phyloP scores from a whole-genome alignment of 2,329 filamentous ascomycete species.

The Ramichloridium luteum region DNA sequence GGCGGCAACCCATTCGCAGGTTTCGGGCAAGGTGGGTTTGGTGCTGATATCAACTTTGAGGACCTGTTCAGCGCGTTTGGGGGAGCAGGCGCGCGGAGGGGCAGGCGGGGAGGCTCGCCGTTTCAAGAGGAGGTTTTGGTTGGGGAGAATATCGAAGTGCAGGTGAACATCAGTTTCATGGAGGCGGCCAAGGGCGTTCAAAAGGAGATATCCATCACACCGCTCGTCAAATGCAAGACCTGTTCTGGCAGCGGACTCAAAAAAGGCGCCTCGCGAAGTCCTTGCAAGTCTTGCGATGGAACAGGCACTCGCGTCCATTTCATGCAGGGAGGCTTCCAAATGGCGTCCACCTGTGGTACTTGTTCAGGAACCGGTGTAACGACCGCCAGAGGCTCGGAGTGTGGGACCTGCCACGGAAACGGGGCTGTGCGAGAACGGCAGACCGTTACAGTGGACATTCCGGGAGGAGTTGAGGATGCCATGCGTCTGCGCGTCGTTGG shows the following conservation, averaged over 20 bases:
- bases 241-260: constrained; percentile 80
- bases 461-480: constrained; percentile 88
- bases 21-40: constrained; percentile 32
- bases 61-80: constrained; percentile 86
- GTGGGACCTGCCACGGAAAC: constrained; percentile 64
- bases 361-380: constrained; percentile 69
- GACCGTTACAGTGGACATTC: constrained; percentile 81
- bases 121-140: constrained; percentile 74
- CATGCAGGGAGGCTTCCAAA: constrained; percentile 88
- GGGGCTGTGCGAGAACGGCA: constrained; percentile 75
- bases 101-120: constrained; percentile 44
- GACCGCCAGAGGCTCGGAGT: constrained; percentile 70
- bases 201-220: constrained; percentile 80
- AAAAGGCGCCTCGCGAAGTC: constrained; percentile 56
- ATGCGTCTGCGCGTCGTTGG: constrained; percentile 79
- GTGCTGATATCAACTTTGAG: constrained; percentile 84
- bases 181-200: constrained; percentile 84
- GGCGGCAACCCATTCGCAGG: constrained; percentile 52
- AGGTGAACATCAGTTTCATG: constrained; percentile 86
- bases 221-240: constrained; percentile 66
- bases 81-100: constrained; percentile 44
- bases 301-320: constrained; percentile 78
- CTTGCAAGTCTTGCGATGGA: constrained; percentile 72
- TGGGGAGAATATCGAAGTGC: constrained; percentile 93
- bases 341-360: constrained; percentile 74